A percentile compares a stretch with the other conserved stretches of the same genome.
Conservation (phyloP, 805 yeast species). For the Kazachstania viticola region DNA sequence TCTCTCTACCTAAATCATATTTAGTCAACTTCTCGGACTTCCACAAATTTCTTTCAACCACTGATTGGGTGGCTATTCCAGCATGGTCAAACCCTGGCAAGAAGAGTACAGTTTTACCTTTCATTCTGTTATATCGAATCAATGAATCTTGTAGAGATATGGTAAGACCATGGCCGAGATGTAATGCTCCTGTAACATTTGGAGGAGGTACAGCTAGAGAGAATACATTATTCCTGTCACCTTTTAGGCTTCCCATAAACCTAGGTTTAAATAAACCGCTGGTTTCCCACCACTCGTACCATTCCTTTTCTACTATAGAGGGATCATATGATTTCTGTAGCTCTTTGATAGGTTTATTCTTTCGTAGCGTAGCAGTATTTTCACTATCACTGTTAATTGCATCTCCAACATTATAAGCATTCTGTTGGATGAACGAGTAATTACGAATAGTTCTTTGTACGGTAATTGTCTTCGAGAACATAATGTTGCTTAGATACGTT, state of each 20-base stretch:
- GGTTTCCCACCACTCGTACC: conserved; percentile 94
- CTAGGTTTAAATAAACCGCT: conserved; percentile 81
- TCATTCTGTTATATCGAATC: conserved; percentile 89
- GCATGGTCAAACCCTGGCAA: conserved; percentile 98
- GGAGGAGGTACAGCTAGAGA: conserved; percentile 96
- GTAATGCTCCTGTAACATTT: conserved; percentile 94
- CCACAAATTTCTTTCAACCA: conserved; percentile 91
- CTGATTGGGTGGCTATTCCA: conserved; percentile 96
- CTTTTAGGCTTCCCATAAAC: conserved; percentile 44
- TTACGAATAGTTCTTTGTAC: no score
- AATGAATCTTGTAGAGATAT: conserved; percentile 86
- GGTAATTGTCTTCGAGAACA: no score
- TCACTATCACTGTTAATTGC: no score
- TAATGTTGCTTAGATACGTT: no score
- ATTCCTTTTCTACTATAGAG: conserved; percentile 78
- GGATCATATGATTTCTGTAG: conserved; percentile 88
- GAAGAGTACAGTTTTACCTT: conserved; percentile 83
- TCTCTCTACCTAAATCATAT: conserved; percentile 89
- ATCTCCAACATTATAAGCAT: no score
- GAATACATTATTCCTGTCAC: conserved; percentile 43
- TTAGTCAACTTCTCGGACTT: conserved; percentile 72
- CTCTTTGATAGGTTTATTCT: no score
- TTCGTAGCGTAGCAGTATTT: no score
- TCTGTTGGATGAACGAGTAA: no score
- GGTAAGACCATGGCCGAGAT: conserved; percentile 95